Evolutionary conservation across 129 eudicot genomes (phyloP), one percentile per base, ranked within the genome.

Genomic region (Gnaphalium uliginosum): DNA sequence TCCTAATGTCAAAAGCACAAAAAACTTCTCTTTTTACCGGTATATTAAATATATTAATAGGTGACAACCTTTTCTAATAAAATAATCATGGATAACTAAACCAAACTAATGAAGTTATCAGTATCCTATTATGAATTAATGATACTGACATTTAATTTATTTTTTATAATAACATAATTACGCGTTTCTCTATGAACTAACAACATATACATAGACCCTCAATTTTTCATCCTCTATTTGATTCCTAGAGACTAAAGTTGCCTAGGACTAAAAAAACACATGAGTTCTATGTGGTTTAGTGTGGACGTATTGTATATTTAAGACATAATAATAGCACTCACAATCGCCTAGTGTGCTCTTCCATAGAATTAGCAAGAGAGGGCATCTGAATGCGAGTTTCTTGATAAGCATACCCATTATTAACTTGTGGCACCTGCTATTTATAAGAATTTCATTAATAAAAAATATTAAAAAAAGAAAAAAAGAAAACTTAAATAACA

Each of bases 341-440:
- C 98, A 87, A 32, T 83, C 74, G 85, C 18, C 83, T 86, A 46
- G 82, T 83, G 79, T 87, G 92, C 59, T 85, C 83, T 58, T 77
- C 85, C 32, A 72, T 67, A 32, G 89, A 79, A 57, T 76, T 78
- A 63, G 66, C 56, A 74, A 73, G 72, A 8, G 86, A 58, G 60
- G 68, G 72, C 71, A 65, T 86, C 72, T 72, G 87, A 15, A 67
- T 71, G 72, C 53, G 81, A 18, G 80, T 75, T 70, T 67, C 84
- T 78, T 84, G 89, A 87, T 91, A 79, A 2, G 50, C 80, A 78
- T 78, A 81, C 64, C 80, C 80, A 30, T 76, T 57, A 81, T 81
- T 74, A 61, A 80, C 86, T 53, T 71, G 74, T 61, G 83, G 70
- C 65, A 76, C 83, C 93, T 85, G 79, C 32, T 66, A 87, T n/a